phyloP scores from a whole-genome alignment of 140 eudicot species.

The Artemisia princeps region DNA sequence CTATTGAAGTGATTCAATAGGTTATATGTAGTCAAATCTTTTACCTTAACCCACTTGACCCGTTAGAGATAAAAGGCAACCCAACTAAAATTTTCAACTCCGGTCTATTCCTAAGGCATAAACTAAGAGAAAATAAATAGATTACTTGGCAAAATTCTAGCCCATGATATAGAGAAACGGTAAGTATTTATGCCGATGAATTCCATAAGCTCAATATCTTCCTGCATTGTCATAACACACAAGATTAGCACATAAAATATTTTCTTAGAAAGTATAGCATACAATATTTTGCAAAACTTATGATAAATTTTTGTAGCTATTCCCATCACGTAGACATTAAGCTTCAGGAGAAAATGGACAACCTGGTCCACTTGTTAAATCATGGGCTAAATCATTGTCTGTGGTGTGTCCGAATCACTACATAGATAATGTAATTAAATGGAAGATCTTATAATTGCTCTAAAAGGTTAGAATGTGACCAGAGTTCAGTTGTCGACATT shows the following conservation, averaged over 20 bases:
- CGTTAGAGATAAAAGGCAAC: too few species aligned
- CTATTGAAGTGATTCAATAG: too few species aligned
- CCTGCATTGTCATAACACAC: slow-evolving; percentile 29
- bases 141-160: slow-evolving; percentile 76
- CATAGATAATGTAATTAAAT: not conserved
- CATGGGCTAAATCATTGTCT: slow-evolving; percentile 17
- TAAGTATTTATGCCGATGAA: slow-evolving; percentile 54
- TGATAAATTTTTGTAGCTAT: too few species aligned
- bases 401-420: slow-evolving; percentile 14
- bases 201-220: slow-evolving; percentile 68
- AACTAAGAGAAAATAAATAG: not conserved
- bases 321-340: not conserved
- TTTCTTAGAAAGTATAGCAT: too few species aligned
- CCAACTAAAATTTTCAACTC: too few species aligned
- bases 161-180: slow-evolving; percentile 81
- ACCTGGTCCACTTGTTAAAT: not conserved
- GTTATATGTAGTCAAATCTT: too few species aligned
- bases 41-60: too few species aligned
- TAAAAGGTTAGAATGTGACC: not conserved
- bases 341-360: not conserved
- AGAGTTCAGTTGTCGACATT: too few species aligned
- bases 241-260: slow-evolving; percentile 5
- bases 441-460: not conserved
- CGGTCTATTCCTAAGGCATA: not conserved
- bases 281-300: too few species aligned